These are phyloP conservation scores for Cladosporium colombiae DNA, from an alignment of 2,329 filamentous ascomycete species.

Conservation along the genomic window DNA sequence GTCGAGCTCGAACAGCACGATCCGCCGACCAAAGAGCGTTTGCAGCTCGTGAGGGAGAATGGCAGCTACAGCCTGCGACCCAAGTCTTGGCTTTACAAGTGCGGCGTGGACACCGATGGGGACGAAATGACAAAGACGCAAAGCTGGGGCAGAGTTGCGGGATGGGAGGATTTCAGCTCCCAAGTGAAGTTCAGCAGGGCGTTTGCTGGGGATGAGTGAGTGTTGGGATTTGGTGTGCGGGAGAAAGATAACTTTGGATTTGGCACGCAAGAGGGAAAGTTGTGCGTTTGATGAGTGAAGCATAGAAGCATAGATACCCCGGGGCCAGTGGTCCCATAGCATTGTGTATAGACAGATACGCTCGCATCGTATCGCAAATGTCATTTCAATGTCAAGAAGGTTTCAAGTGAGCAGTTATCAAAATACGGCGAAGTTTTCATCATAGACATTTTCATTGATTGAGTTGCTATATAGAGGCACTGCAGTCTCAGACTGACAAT, in stretches of 20 bases:
- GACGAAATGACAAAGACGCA: slow-evolving; percentile 22
- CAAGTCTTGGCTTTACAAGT: slow-evolving; percentile 32
- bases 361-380: background rate
- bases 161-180: slow-evolving; percentile 37
- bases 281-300: background rate
- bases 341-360: background rate
- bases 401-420: background rate
- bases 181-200: slow-evolving; percentile 35
- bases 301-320: background rate
- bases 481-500: slow-evolving; percentile 12
- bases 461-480: background rate
- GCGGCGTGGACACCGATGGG: slow-evolving; percentile 20
- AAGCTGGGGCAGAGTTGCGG: slow-evolving; percentile 31
- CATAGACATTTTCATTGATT: background rate
- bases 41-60: slow-evolving; percentile 34
- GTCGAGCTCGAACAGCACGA: slow-evolving; percentile 22
- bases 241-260: background rate
- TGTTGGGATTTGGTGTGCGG: too few relatives aligned
- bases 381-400: background rate
- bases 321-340: background rate
- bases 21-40: slow-evolving; percentile 27
- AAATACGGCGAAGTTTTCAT: too few relatives aligned
- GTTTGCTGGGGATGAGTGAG: slow-evolving; percentile 8
- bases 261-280: background rate
- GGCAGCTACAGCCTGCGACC: slow-evolving; percentile 37